Evolutionary conservation across 2,329 filamentous ascomycete species (phyloP).

Genomic region (Sporothrix schenckii): DNA sequence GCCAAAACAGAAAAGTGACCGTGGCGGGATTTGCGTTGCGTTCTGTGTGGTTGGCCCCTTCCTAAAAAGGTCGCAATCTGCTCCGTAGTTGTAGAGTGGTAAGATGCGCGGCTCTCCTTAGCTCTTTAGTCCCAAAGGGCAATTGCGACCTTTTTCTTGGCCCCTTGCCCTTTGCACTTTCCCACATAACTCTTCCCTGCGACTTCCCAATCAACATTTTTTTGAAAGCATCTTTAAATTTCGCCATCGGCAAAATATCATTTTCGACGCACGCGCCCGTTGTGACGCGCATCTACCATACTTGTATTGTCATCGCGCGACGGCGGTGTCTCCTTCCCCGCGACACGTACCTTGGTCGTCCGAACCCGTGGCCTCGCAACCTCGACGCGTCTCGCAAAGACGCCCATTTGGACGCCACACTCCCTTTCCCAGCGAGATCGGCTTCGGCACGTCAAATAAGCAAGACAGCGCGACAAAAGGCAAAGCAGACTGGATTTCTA

Average conservation of each 20-base stretch:
- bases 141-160: slow-evolving; percentile 20
- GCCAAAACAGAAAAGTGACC: neutral
- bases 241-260: slow-evolving; percentile 6
- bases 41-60: slow-evolving; percentile 20
- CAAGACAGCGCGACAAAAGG: slow-evolving; percentile 14
- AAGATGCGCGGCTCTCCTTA: slow-evolving; percentile 27
- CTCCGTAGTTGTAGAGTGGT: slow-evolving; percentile 22
- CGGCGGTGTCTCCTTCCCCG: neutral
- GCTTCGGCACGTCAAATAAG: neutral
- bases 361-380: slow-evolving; percentile 10
- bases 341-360: slow-evolving; percentile 13
- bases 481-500: neutral
- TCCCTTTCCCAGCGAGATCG: slow-evolving; percentile 13
- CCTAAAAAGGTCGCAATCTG: slow-evolving; percentile 17
- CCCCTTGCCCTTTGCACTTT: slow-evolving; percentile 13
- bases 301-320: slow-evolving; percentile 16
- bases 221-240: neutral
- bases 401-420: slow-evolving; percentile 18
- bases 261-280: neutral
- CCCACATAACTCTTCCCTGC: slow-evolving; percentile 5
- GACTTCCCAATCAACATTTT: neutral
- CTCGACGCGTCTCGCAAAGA: slow-evolving; percentile 24
- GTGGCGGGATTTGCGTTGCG: slow-evolving; percentile 26
- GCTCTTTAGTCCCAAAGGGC: slow-evolving; percentile 28
- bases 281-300: neutral